Conservation (phyloP, 2,329 filamentous ascomycete species). For the Metarhizium rileyi region DNA sequence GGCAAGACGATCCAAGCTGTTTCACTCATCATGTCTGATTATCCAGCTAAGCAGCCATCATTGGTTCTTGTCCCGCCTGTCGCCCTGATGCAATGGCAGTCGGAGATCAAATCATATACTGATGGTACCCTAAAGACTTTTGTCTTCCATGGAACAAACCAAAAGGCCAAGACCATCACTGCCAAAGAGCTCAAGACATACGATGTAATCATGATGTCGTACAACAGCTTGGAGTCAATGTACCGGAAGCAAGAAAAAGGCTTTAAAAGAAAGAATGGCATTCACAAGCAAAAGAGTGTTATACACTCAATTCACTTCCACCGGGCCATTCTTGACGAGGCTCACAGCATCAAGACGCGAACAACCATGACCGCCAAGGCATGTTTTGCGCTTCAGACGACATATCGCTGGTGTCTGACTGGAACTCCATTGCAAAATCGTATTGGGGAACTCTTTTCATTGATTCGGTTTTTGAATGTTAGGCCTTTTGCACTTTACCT, state of each 20-base stretch:
- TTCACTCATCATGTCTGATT: conserved; percentile 96
- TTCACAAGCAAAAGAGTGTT: conserved; percentile 68
- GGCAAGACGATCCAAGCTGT: conserved; percentile 98
- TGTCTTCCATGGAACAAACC: conserved; percentile 79
- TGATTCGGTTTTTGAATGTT: conserved; percentile 84
- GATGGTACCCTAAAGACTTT: conserved; percentile 84
- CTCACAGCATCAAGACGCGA: conserved; percentile 86
- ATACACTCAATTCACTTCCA: conserved; percentile 86
- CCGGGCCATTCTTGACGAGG: conserved; percentile 87
- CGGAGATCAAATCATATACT: conserved; percentile 72
- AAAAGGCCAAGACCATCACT: conserved; percentile 68
- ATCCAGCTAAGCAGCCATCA: conserved; percentile 70
- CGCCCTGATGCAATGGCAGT: conserved; percentile 90
- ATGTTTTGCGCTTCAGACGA: conserved; percentile 81
- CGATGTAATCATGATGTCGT: conserved; percentile 96
- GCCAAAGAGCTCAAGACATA: conserved; percentile 68
- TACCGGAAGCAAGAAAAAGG: conserved; percentile 89
- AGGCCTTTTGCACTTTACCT: conserved; percentile 88
- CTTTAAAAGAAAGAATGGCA: conserved; percentile 67
- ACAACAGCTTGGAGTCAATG: conserved; percentile 83
- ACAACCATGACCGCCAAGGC: conserved; percentile 89
- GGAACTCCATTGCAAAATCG: conserved; percentile 95
- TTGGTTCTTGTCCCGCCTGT: conserved; percentile 88
- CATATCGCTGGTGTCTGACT: conserved; percentile 91
- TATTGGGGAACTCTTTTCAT: conserved; percentile 93